A percentile compares a stretch with the other conserved stretches of the same genome.
Conservation (phyloP, 2,329 filamentous ascomycete genomes). For the Claviceps cyperi region DNA sequence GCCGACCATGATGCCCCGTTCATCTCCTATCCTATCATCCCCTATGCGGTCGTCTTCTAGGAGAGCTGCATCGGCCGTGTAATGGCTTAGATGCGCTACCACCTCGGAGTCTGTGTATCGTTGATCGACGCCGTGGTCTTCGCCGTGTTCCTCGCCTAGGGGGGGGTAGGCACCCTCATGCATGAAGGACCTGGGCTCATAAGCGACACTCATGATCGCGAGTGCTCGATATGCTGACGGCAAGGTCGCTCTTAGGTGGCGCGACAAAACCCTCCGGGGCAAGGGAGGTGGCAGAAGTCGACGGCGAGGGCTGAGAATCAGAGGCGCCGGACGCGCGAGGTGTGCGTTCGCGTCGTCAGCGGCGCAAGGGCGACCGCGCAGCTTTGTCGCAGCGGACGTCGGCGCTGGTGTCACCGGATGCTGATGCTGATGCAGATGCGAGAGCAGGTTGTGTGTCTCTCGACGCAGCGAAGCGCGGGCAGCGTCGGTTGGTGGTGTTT, state of each 20-base stretch:
- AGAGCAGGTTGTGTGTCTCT: slow-evolving; percentile 5
- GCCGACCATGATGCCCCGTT: slow-evolving; percentile 16
- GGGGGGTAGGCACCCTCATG: slow-evolving; percentile 33
- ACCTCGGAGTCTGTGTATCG: slow-evolving; percentile 29
- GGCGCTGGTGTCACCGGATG: slow-evolving; percentile 1
- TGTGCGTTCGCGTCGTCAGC: not conserved
- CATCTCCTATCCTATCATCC: not conserved
- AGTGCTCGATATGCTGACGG: slow-evolving; percentile 9
- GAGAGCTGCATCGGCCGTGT: slow-evolving; percentile 22
- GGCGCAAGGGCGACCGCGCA: not conserved
- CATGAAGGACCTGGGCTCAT: slow-evolving; percentile 34
- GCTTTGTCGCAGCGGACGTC: not conserved
- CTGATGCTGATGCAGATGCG: slow-evolving; percentile 2
- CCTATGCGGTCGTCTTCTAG: slow-evolving; percentile 10
- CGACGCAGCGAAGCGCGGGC: slow-evolving; percentile 7
- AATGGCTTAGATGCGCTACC: slow-evolving; percentile 28
- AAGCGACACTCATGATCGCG: slow-evolving; percentile 35
- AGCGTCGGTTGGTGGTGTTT: slow-evolving; percentile 7
- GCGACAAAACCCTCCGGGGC: slow-evolving; percentile 5
- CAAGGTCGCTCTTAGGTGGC: slow-evolving; percentile 5
- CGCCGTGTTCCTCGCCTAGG: slow-evolving; percentile 29
- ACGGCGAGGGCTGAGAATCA: slow-evolving; percentile 1
- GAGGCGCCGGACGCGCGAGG: slow-evolving; percentile 6
- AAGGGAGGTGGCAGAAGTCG: slow-evolving; percentile 5
- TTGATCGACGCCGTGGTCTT: slow-evolving; percentile 26